Conservation (phyloP, 2,329 filamentous ascomycete species). For the Ascochyta koolunga region DNA sequence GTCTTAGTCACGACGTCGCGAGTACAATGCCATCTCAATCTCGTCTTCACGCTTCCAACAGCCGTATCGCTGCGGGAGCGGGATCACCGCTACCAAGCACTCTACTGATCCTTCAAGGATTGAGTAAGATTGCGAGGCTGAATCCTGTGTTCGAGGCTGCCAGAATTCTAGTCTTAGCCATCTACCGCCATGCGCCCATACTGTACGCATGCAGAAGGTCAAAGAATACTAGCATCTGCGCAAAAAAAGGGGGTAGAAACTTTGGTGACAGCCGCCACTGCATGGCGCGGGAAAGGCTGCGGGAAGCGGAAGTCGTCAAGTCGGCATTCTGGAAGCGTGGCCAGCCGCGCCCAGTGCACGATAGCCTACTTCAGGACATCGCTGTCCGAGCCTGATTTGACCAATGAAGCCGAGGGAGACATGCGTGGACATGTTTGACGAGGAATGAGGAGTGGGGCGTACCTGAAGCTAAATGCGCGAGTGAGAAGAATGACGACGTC, state of each 20-base stretch:
- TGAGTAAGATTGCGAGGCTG: constrained; percentile 12
- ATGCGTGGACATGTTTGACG: constrained; percentile 13
- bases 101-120: constrained; percentile 14
- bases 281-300: constrained; percentile 13
- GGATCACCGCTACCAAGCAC: constrained; percentile 15
- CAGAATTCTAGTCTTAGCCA: neutral
- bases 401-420: constrained; percentile 16
- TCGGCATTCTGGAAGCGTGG: constrained; percentile 8
- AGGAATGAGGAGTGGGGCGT: constrained; percentile 12
- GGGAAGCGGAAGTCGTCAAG: neutral
- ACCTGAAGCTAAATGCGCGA: constrained; percentile 6
- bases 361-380: constrained; percentile 8
- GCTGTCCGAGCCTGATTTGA: constrained; percentile 2
- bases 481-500: constrained; percentile 7
- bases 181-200: constrained; percentile 4
- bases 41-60: constrained; percentile 8
- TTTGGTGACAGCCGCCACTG: constrained; percentile 9
- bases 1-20: constrained; percentile 9
- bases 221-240: neutral
- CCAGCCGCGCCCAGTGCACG: constrained; percentile 5
- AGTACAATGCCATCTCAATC: constrained; percentile 9
- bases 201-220: neutral
- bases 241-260: constrained; percentile 4
- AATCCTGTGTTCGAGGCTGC: constrained; percentile 16
- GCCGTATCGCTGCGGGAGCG: constrained; percentile 16